Evolutionary conservation across 73 alveolate species (phyloP).

Genomic region (Vitrella brassicaformis): DNA sequence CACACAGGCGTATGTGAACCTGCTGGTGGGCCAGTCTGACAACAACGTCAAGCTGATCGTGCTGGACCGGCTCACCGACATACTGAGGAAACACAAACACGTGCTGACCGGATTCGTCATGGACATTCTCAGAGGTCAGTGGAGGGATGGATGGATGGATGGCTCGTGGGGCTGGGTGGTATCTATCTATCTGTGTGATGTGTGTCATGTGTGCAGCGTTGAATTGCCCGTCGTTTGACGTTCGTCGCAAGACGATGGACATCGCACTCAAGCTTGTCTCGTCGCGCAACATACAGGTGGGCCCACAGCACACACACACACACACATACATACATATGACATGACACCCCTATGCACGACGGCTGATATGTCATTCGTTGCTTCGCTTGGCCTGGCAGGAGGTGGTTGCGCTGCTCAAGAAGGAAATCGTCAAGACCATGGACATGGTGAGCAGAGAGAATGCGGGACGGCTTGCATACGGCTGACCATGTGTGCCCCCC

Average conservation of each 20-base stretch:
- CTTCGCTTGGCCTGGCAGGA: too few relatives aligned
- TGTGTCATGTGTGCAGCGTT: not conserved
- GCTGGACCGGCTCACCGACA: conserved; percentile 49
- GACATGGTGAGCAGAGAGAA: not conserved
- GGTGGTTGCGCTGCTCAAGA: conserved; percentile 26
- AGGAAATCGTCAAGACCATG: conserved; percentile 8
- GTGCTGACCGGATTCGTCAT: conserved; percentile 52
- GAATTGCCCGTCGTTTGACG: conserved; percentile 31
- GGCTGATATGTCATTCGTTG: too few relatives aligned
- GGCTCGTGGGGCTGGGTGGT: not conserved
- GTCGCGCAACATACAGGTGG: conserved; percentile 30
- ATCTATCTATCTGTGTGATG: not conserved
- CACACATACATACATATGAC: too few relatives aligned
- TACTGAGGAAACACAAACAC: conserved; percentile 57
- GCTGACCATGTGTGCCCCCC: too few relatives aligned
- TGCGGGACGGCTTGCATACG: too few relatives aligned
- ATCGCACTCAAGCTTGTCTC: conserved; percentile 7
- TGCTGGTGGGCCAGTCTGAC: conserved; percentile 58
- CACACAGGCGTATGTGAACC: conserved; percentile 49
- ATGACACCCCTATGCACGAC: too few relatives aligned
- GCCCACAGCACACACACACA: too few relatives aligned
- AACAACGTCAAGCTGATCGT: conserved; percentile 67
- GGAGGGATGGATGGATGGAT: not conserved
- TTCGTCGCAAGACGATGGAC: conserved; percentile 15
- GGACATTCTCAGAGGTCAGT: conserved; percentile 56